Evolutionary conservation across 1,139 yeast species (phyloP), one percentile per base, ranked within the genome.

Genomic region (Nakaseomyces kungkrabaensis): DNA sequence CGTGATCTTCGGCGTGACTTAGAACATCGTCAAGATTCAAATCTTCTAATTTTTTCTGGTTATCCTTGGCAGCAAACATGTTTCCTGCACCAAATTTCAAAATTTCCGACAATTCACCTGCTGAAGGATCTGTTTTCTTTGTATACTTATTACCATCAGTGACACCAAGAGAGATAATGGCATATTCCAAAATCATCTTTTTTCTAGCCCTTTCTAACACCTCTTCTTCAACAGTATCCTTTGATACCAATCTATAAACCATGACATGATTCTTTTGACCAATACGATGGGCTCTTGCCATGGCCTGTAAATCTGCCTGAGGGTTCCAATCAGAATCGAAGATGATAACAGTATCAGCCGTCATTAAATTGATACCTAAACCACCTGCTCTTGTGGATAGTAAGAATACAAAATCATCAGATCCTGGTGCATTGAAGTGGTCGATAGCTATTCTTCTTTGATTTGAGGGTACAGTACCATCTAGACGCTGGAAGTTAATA

Each of bases 321-420:
- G 97, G 97, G 64, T 92, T 92, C 99, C 99, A 92, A 72, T 92
- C 99, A 10, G 96, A 86, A 70, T 92, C 99, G 69, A 92, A 92
- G 43, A 92, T 89, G 59, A 92, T 87, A 36, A 92, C 99, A 4
- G 98, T 92, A 64, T 92, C 99, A 4, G 99, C 98, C 5, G 98
- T 92, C 97, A 90, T 92, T 65, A 94, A 75, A 66, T 92, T 92
- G 65, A 92, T 94, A 68, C 99, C 99, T 55, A 92, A 75, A 49
- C 99, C 99, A 72, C 99, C 99, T 26, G 98, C 99, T 72, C 99
- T 80, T 0, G 99, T 94, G 42, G 95, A 85, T 50, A 94, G 73
- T 61, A 94, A 71, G 58, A 94, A 94, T 3, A 85, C 95, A 67
- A 90, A 92, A 68, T 94, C 98, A 50, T 83, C 85, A 5, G 96